Conservation (phyloP, 768 basidiomycete genomes). For the Mycena albidolilacea region DNA sequence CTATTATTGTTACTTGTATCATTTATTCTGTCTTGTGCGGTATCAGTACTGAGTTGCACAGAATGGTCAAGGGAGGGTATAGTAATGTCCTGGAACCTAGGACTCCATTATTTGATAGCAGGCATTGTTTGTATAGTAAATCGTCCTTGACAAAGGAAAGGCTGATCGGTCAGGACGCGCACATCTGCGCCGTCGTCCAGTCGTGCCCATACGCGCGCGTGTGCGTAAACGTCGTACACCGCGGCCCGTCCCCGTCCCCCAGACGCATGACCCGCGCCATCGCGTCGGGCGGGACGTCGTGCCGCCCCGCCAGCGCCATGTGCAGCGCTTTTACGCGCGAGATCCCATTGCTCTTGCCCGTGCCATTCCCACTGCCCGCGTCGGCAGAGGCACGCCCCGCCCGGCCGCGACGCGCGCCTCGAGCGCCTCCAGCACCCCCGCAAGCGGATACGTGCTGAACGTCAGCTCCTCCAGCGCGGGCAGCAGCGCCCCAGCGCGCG, state of each 20-base stretch:
- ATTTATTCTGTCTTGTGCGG: too few relatives aligned
- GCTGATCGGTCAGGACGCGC: too few relatives aligned
- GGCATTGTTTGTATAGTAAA: too few relatives aligned
- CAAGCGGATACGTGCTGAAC: slow-evolving; percentile 37
- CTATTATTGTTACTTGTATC: neutral
- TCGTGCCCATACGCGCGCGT: slow-evolving; percentile 38
- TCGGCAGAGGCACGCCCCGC: too few relatives aligned
- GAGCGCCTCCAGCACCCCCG: slow-evolving; percentile 19
- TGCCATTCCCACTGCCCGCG: too few relatives aligned
- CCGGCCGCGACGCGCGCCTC: slow-evolving; percentile 29
- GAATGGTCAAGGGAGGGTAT: too few relatives aligned
- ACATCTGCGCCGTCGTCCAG: slow-evolving; percentile 19
- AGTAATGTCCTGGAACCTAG: too few relatives aligned
- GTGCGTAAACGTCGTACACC: slow-evolving; percentile 31
- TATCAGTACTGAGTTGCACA: too few relatives aligned
- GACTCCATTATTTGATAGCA: too few relatives aligned
- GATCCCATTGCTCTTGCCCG: neutral
- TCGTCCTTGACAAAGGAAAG: too few relatives aligned
- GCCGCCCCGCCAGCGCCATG: slow-evolving; percentile 33
- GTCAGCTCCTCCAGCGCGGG: slow-evolving; percentile 35
- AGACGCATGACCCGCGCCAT: slow-evolving; percentile 34
- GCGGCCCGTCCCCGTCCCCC: slow-evolving; percentile 19
- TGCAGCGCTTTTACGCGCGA: slow-evolving; percentile 28
- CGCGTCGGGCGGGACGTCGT: slow-evolving; percentile 20
- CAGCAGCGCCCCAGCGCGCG: slow-evolving; percentile 14